phyloP scores from a whole-genome alignment of 1,284 basidiomycete species.

The Trichosporon faecale region DNA sequence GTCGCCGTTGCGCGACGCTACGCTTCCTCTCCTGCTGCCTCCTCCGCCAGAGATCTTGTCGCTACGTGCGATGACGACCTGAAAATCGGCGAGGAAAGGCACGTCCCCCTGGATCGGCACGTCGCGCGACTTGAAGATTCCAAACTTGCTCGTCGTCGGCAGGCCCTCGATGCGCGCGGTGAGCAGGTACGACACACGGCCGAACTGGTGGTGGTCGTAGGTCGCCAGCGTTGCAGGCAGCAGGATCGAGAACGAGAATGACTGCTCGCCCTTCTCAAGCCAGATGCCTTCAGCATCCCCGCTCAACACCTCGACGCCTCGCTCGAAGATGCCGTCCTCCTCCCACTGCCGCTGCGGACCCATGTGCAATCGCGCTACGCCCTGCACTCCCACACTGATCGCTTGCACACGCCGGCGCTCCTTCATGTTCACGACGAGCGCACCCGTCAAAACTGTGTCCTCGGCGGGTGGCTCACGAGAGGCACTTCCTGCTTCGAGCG shows the following conservation, averaged over 20 bases:
- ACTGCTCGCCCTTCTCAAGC: conserved; percentile 44
- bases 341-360: conserved; percentile 41
- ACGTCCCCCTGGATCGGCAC: conserved; percentile 25
- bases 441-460: conserved; percentile 46
- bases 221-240: conserved; percentile 42
- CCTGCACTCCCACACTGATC: conserved; percentile 47
- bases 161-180: conserved; percentile 33
- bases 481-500: conserved; percentile 29
- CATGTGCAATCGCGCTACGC: conserved; percentile 40
- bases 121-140: conserved; percentile 22
- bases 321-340: conserved; percentile 48
- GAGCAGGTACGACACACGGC: conserved; percentile 39
- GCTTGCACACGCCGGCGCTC: conserved; percentile 41
- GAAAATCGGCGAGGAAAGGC: conserved; percentile 36
- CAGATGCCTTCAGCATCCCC: conserved; percentile 44
- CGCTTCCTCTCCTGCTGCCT: conserved; percentile 19
- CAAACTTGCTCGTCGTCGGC: conserved; percentile 11
- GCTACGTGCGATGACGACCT: conserved; percentile 39
- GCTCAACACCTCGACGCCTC: conserved; percentile 41
- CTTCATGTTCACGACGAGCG: conserved; percentile 48
- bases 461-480: conserved; percentile 41
- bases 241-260: conserved; percentile 40
- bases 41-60: conserved; percentile 26
- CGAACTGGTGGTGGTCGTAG: conserved; percentile 35
- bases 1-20: conserved; percentile 9